These are phyloP conservation scores for Lobosporangium transversale DNA, from an alignment of 192 early-diverging fungal species.

Conservation along the genomic window DNA sequence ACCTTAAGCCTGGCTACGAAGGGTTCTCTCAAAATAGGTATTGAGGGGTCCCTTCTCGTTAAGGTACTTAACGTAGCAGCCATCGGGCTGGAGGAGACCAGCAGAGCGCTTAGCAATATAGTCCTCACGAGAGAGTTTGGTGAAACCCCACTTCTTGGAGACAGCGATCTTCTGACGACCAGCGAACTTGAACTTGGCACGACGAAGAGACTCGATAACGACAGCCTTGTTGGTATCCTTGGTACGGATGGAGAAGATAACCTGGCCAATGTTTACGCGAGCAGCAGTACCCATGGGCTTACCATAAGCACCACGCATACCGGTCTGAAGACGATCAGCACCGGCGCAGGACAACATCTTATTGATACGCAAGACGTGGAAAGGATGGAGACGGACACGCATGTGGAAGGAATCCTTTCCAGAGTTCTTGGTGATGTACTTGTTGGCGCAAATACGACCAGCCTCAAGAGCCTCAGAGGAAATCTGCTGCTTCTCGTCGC, in stretches of 20 bases:
- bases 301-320: conserved; percentile 99
- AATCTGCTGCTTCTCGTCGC: conserved; percentile 98
- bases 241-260: conserved; percentile 95
- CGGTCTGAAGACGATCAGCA: conserved; percentile 98
- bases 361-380: conserved; percentile 99
- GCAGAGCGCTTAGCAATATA: conserved; percentile 82
- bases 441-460: conserved; percentile 97
- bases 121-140: conserved; percentile 94
- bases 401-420: conserved; percentile 99
- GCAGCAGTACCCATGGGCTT: conserved; percentile 97
- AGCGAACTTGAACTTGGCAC: conserved; percentile 94
- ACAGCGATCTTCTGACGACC: conserved; percentile 99
- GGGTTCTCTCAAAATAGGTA: conserved; percentile 56
- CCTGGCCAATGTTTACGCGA: conserved; percentile 98
- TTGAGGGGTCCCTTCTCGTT: conserved; percentile 83
- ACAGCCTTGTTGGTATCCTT: conserved; percentile 94
- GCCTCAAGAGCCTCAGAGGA: conserved; percentile 99
- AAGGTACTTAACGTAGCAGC: conserved; percentile 97
- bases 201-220: conserved; percentile 84
- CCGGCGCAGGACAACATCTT: conserved; percentile 99
- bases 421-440: conserved; percentile 97
- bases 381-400: conserved; percentile 98
- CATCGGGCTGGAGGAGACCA: conserved; percentile 90
- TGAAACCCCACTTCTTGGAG: conserved; percentile 99
- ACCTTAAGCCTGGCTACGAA: conserved; percentile 37